phyloP scores from a whole-genome alignment of 192 early-diverging fungal genomes.

The Paraglomus brasilianum region DNA sequence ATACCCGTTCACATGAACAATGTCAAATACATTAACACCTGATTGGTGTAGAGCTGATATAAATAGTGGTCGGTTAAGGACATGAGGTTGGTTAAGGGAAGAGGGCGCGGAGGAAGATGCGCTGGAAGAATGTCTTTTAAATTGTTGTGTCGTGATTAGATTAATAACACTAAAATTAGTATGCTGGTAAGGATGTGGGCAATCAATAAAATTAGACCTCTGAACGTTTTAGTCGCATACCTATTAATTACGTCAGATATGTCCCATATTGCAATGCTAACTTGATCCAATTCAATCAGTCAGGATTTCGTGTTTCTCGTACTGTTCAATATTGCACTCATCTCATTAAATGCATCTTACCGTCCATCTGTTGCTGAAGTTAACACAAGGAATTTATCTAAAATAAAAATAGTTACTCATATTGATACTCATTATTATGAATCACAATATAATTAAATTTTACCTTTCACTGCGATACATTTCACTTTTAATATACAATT shows the following conservation, averaged over 20 bases:
- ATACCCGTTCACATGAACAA: background rate
- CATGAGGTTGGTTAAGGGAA: conserved; percentile 35
- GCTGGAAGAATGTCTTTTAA: conserved; percentile 28
- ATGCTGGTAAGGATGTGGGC: background rate
- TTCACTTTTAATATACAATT: conserved; percentile 67
- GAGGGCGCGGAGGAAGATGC: conserved; percentile 12
- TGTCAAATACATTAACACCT: conserved; percentile 72
- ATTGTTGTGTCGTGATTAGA: conserved; percentile 23
- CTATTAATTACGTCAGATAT: conserved; percentile 33
- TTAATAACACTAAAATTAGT: conserved; percentile 26
- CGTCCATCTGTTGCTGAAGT: conserved; percentile 57
- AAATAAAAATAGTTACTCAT: conserved; percentile 5
- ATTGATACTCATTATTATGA: background rate
- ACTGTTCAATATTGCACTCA: conserved; percentile 2
- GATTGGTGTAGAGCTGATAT: conserved; percentile 57
- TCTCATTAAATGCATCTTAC: background rate
- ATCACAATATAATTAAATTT: conserved; percentile 2
- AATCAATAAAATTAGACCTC: background rate
- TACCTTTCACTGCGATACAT: conserved; percentile 39
- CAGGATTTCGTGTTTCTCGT: background rate
- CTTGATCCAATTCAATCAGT: conserved; percentile 14
- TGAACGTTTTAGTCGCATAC: conserved; percentile 26
- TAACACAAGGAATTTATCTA: conserved; percentile 47
- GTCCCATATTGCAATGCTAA: conserved; percentile 52
- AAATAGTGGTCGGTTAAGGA: conserved; percentile 11